Percentiles rank a stretch among this genome's conserved stretches.
Evolutionary conservation across 1,284 basidiomycete genomes (phyloP).

Genomic region (Ceratobasidium papillatum): DNA sequence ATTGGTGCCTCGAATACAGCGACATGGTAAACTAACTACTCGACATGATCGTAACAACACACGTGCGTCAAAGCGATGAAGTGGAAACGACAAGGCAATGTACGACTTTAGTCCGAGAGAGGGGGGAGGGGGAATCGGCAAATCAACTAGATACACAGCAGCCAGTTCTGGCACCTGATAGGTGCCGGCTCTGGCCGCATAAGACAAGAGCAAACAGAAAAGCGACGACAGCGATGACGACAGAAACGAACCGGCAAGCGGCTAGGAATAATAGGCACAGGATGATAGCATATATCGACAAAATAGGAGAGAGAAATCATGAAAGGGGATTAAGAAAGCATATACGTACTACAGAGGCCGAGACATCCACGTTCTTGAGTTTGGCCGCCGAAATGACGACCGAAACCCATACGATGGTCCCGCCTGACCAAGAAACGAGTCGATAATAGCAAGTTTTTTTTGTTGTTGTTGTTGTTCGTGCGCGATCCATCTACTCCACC

Average conservation of each 20-base stretch:
- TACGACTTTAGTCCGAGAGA: background rate
- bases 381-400: background rate
- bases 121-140: background rate
- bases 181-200: background rate
- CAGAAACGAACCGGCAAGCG: background rate
- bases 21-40: background rate
- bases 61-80: background rate
- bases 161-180: background rate
- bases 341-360: background rate
- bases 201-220: background rate
- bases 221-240: background rate
- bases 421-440: background rate
- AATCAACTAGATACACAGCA: constrained; percentile 4
- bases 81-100: constrained; percentile 4
- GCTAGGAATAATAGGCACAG: background rate
- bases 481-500: background rate
- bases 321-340: background rate
- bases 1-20: background rate
- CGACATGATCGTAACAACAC: constrained; percentile 1
- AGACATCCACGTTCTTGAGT: background rate
- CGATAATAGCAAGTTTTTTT: background rate
- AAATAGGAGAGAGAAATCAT: background rate
- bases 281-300: background rate
- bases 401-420: background rate
- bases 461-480: no score